Base-by-base conservation (phyloP, 352 stramenopile genomes). In the Pythium brachiatum region DNA sequence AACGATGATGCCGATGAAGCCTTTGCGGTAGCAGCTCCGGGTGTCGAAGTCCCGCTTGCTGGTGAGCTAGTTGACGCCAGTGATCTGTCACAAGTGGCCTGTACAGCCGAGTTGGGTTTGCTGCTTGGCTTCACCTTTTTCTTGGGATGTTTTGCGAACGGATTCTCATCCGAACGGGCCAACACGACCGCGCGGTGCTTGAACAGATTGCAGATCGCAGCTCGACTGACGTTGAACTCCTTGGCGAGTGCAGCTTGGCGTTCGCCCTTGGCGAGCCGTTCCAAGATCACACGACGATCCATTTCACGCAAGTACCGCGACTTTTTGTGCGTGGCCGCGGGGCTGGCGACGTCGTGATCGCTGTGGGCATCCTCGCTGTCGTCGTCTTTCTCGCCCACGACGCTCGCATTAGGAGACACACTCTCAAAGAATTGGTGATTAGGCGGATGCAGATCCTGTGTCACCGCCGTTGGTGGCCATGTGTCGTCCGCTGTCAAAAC, bases 141-240 rank as follows among this genome's bases (percentile, higher is more conserved):
- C 54, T 76, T 77, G 0, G 75, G 74, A 15, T 84, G 76, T 38
- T 83, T 81, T 0, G 72, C 74, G 25, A 83, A 62, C 34, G 75
- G 73, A 41, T 89, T 63, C 57, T 76, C 70, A 44, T 79, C 55
- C 21, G 58, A 43, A 13, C 79, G 75, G 6, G 76, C 70, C 8
- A 83, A 31, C 0, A 88, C 68, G 0, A 69, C 56, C 7, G 74
- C 60, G 18, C 73, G 74, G 18, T 86, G 72, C 32, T 86, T 82
- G 57, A 74, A 83, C 13, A 89, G 44, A 38, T 89, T 86, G 57
- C 69, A 87, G 50, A 89, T 86, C 7, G 79, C 74, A 11, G 78
- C 69, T 7, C 79, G 78, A 32, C 74, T 89, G 36, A 85, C 79
- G 18, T 68, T 68, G 54, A 78, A 87, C 26, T 88, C 79, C 53